A percentile compares a stretch with the other conserved stretches of the same genome.
Conservation (phyloP, 2,329 filamentous ascomycete species). For the Aspergillus hiratsukae region DNA sequence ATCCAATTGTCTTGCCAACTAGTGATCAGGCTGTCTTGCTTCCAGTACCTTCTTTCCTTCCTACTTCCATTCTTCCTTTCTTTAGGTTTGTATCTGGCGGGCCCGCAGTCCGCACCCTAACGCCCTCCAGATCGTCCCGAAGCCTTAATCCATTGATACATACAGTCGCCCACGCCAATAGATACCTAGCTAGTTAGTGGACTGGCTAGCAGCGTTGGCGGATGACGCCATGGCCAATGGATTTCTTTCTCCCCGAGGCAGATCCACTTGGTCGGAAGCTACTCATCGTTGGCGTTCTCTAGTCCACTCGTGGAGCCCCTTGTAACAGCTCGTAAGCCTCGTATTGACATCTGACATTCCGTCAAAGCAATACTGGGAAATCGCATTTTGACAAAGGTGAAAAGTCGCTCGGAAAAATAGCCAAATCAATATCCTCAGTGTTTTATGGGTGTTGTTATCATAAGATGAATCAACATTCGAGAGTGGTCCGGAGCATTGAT, state of each 20-base stretch:
- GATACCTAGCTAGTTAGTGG: slow-evolving; percentile 4
- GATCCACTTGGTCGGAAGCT: slow-evolving; percentile 30
- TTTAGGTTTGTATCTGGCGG: slow-evolving; percentile 9
- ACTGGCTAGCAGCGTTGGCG: slow-evolving; percentile 5
- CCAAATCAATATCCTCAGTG: neutral
- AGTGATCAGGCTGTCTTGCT: neutral
- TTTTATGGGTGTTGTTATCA: neutral
- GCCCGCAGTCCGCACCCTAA: slow-evolving; percentile 12
- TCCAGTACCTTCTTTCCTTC: neutral
- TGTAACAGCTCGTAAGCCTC: neutral
- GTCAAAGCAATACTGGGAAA: too few species aligned
- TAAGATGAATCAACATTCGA: too few species aligned
- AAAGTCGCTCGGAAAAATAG: neutral
- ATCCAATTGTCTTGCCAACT: slow-evolving; percentile 13
- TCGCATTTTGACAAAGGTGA: too few species aligned
- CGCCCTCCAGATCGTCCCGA: slow-evolving; percentile 21
- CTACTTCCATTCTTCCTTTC: neutral
- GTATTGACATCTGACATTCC: neutral
- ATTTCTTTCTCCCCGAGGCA: slow-evolving; percentile 9
- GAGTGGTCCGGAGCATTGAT: neutral
- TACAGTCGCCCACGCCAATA: neutral
- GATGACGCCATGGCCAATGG: slow-evolving; percentile 9
- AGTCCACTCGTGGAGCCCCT: slow-evolving; percentile 6
- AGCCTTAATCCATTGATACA: slow-evolving; percentile 9
- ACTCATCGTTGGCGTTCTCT: slow-evolving; percentile 34